Evolutionary conservation across 345 rosid genomes (phyloP), one percentile per base, ranked within the genome.

Genomic region (Bruguiera sexangula): DNA sequence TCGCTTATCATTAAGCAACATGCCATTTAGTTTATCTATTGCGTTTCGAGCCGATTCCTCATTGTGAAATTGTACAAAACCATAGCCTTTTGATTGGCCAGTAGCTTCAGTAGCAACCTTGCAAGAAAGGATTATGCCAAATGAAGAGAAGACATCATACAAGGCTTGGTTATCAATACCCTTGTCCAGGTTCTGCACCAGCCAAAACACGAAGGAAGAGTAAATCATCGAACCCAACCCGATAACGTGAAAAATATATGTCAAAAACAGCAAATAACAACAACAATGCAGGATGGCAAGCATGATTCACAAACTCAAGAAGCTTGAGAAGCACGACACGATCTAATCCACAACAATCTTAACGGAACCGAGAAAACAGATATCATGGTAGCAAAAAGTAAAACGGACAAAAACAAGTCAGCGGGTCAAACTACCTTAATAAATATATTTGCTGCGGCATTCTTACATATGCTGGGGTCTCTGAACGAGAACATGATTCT

Each of bases 391-490:
- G 27, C 43, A 37, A 37, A 37, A 37, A 8, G 43, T 8, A 8
- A 37, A 37, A 8, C 2, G 58, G 7, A n/a, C n/a, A 54, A 24
- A 54, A 54, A n/a, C 22, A 54, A 11, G 11, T 54, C 8, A n/a
- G 4, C 8, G 26, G 26, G 9, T 7, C 26, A 0, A 2, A 54
- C 6, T 65, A 69, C 78, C 78, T 75, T 75, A 58, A 75, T 75
- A 60, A 57, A 75, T 8, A 75, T 70, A 43, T 75, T 75, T 6
- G 70, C 79, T 15, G 66, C 39, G 15, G 71, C 79, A 70, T 74
- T 75, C 60, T 69, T 75, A 21, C 79, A 70, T n/a, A 75, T 27
- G 10, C 67, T 75, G 5, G 79, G 79, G 26, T 75, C 79, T 22
- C 79, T 46, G 43, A 70, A 70, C 3, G 79, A 75, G 30, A 65